Evolutionary conservation across 768 basidiomycete genomes (phyloP).

Genomic region (Brasilioporus rufonigricans): DNA sequence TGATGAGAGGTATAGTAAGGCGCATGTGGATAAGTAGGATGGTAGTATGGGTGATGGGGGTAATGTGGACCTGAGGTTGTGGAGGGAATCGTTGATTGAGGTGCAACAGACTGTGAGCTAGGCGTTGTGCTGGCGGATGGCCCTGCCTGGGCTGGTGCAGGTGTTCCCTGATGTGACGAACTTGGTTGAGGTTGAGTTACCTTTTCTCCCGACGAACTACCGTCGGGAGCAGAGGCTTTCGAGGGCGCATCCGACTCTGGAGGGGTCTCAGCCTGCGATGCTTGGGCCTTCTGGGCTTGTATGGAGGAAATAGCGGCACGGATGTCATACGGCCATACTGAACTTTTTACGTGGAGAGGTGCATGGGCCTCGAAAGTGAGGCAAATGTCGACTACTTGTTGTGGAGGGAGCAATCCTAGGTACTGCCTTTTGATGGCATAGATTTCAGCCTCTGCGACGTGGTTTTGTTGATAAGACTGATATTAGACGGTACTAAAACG

Average conservation of each 20-base stretch:
- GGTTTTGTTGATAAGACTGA: slow-evolving; percentile 23
- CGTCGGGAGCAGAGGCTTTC: slow-evolving; percentile 12
- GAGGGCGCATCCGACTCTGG: slow-evolving; percentile 9
- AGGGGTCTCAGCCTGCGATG: slow-evolving; percentile 18
- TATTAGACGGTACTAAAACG: slow-evolving; percentile 16
- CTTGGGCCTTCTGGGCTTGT: slow-evolving; percentile 29
- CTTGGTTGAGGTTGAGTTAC: slow-evolving; percentile 16
- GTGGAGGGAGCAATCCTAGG: slow-evolving; percentile 60
- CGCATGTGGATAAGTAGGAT: slow-evolving; percentile 60
- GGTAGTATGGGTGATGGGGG: slow-evolving; percentile 56
- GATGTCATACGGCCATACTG: slow-evolving; percentile 75
- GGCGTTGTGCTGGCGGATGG: slow-evolving; percentile 19
- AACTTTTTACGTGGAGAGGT: slow-evolving; percentile 57
- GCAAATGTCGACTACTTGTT: slow-evolving; percentile 79
- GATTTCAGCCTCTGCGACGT: slow-evolving; percentile 38
- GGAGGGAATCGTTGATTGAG: slow-evolving; percentile 21
- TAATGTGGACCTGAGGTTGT: slow-evolving; percentile 35
- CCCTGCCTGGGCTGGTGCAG: slow-evolving; percentile 25
- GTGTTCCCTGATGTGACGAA: slow-evolving; percentile 16
- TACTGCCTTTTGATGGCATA: slow-evolving; percentile 71
- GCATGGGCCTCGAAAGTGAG: slow-evolving; percentile 69
- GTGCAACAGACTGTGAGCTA: slow-evolving; percentile 17
- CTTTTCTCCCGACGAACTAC: slow-evolving; percentile 15
- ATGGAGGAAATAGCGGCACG: slow-evolving; percentile 59
- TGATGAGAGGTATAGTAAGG: slow-evolving; percentile 59